phyloP scores from a whole-genome alignment of 768 basidiomycete species.

The Heimioporus sp. region DNA sequence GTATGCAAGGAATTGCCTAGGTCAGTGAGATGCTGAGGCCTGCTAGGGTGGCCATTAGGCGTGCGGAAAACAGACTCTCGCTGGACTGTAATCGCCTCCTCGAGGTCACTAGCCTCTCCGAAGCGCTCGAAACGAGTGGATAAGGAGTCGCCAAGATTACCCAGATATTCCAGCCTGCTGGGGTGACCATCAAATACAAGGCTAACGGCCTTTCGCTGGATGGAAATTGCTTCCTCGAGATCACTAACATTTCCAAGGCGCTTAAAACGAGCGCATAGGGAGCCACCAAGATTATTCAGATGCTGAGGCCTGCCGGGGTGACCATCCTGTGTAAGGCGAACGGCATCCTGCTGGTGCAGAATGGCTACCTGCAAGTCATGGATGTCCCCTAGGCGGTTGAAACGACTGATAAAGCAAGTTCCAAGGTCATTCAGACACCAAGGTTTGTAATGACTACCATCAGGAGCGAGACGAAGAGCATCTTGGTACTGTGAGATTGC shows the following conservation, averaged over 20 bases:
- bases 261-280: not conserved
- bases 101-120: too few species aligned
- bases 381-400: not conserved
- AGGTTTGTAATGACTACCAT: too few species aligned
- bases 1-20: not conserved
- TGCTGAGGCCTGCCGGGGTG: not conserved
- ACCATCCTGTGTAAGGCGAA: not conserved
- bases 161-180: too few species aligned
- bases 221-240: not conserved
- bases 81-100: too few species aligned
- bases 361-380: not conserved
- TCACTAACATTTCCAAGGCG: not conserved
- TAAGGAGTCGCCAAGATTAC: too few species aligned
- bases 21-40: not conserved
- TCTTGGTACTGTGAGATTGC: too few species aligned
- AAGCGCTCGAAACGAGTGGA: too few species aligned
- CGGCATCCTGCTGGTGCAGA: not conserved
- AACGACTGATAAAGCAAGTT: conserved; percentile 1
- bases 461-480: too few species aligned
- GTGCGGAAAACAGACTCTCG: not conserved
- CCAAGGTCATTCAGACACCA: conserved; percentile 1
- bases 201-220: not conserved
- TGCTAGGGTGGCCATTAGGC: not conserved
- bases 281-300: not conserved
- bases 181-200: too few species aligned